phyloP scores from a whole-genome alignment of 306 rosid species.

The Sicyos baderoa region DNA sequence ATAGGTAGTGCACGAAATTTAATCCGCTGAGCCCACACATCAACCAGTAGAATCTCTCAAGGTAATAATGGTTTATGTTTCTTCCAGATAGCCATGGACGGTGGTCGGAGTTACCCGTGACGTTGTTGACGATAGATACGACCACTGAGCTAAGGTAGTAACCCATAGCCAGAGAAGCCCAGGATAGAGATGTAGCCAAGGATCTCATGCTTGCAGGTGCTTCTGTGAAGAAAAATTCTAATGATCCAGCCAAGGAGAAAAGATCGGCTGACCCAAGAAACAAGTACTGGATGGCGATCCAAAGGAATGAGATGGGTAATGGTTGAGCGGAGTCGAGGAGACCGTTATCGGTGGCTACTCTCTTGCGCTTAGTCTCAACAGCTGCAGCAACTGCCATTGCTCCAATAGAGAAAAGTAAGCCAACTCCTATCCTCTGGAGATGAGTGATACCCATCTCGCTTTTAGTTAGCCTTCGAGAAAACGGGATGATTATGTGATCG shows the following conservation, averaged over 20 bases:
- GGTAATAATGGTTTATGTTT: conserved; percentile 51
- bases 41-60: conserved; percentile 83
- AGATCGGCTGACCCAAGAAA: conserved; percentile 94
- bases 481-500: conserved; percentile 69
- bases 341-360: conserved; percentile 34
- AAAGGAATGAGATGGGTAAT: conserved; percentile 68
- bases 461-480: conserved; percentile 47
- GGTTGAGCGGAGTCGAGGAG: conserved; percentile 31
- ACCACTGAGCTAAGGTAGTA: conserved; percentile 77
- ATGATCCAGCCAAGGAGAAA: conserved; percentile 71
- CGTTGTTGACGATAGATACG: conserved; percentile 61
- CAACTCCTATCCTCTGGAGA: conserved; percentile 76
- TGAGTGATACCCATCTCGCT: conserved; percentile 78
- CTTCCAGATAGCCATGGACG: conserved; percentile 68
- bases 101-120: conserved; percentile 32
- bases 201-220: conserved; percentile 84
- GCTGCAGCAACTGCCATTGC: conserved; percentile 93
- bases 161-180: conserved; percentile 90
- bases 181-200: conserved; percentile 80
- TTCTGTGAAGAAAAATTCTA: conserved; percentile 91
- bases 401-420: conserved; percentile 56
- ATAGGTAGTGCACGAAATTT: conserved; percentile 71
- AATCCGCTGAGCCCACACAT: conserved; percentile 76
- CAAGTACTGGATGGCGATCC: conserved; percentile 81
- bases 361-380: conserved; percentile 67